These are phyloP conservation scores for Mycena capillaripes DNA, from an alignment of 768 basidiomycete genomes.

Conservation along the genomic window DNA sequence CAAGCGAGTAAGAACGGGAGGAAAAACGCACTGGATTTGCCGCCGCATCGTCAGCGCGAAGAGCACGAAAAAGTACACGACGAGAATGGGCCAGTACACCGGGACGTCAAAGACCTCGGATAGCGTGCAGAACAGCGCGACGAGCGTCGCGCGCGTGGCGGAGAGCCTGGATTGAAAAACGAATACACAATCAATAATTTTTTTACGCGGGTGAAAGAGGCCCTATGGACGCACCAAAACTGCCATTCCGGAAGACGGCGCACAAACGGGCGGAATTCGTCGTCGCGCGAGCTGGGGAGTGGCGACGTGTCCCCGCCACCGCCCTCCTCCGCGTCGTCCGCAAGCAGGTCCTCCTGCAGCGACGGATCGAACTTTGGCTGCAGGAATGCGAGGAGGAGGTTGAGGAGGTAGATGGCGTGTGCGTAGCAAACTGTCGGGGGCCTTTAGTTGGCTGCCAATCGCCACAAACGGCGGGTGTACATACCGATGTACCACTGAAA, in stretches of 20 bases:
- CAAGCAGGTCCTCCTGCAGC: constrained; percentile 91
- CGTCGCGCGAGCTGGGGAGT: constrained; percentile 82
- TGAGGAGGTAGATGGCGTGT: constrained; percentile 94
- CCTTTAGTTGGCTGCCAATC: constrained; percentile 34
- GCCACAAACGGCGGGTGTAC: too few relatives aligned
- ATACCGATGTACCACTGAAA: constrained; percentile 92
- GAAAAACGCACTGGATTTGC: constrained; percentile 89
- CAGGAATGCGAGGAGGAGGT: constrained; percentile 96
- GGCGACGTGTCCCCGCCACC: constrained; percentile 70
- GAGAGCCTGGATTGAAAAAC: constrained; percentile 85
- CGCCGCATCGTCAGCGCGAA: constrained; percentile 96
- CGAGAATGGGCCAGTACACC: constrained; percentile 99
- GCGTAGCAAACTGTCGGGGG: constrained; percentile 53
- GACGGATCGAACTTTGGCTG: constrained; percentile 99
- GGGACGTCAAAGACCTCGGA: constrained; percentile 94
- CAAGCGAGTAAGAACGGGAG: constrained; percentile 18
- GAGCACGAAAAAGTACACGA: constrained; percentile 96
- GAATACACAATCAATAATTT: constrained; percentile 10
- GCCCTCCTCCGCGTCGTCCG: constrained; percentile 97
- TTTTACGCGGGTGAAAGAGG: too few relatives aligned
- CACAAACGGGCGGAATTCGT: constrained; percentile 98
- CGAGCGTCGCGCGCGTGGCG: constrained; percentile 87
- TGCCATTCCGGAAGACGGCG: constrained; percentile 96
- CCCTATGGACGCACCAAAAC: constrained; percentile 76
- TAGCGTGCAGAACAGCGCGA: constrained; percentile 85